Base-by-base conservation (phyloP, 768 basidiomycete species). In the Boletales sp. region DNA sequence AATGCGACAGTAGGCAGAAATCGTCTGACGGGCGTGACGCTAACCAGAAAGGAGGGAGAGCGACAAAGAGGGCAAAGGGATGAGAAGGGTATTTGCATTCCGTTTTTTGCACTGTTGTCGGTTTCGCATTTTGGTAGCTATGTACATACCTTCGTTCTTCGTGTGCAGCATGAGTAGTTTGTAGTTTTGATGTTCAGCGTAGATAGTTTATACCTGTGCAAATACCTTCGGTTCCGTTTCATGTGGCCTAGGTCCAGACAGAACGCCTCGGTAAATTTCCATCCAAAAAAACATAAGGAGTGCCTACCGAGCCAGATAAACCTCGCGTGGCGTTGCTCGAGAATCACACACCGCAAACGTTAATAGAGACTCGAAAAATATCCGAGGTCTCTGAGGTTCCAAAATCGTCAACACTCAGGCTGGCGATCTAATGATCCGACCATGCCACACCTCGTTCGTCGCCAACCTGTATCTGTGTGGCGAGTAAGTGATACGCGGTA, bases 1-100 rank as follows among this genome's bases (percentile, higher is more conserved):
- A 28, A 4, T 15, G 38, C 6, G 33, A 17, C 5, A 42, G 21
- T 13, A 37, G 45, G 15, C 54, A 55, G 52, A 43, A 74, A 72
- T 47, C 78, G 75, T 58, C 74, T 78, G 39, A 87, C 83, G 57
- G 84, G 89, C 71, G 87, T 83, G 44, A 86, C 93, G 84, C 83
- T 82, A n/a, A 82, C 82, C 19, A 75, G 75, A 46, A 94, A 92
- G 72, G 43, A 25, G 36, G 41, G 25, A 56, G 57, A 9, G 40
- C 33, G 28, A 10, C 35, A n/a, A 66, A 61, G 57, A 59, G 49
- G 48, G 46, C 32, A 32, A 53, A 39, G 28, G 15, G 52, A 19
- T 64, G 35, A 57, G 19, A 33, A 17, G 44, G 34, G 34, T 15
- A 2, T 44, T 38, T 17, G 21, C 9, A 10, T 41, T 9, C 5